These are phyloP conservation scores for Stellera chamaejasme DNA, from an alignment of 345 rosid species.

Conservation along the genomic window DNA sequence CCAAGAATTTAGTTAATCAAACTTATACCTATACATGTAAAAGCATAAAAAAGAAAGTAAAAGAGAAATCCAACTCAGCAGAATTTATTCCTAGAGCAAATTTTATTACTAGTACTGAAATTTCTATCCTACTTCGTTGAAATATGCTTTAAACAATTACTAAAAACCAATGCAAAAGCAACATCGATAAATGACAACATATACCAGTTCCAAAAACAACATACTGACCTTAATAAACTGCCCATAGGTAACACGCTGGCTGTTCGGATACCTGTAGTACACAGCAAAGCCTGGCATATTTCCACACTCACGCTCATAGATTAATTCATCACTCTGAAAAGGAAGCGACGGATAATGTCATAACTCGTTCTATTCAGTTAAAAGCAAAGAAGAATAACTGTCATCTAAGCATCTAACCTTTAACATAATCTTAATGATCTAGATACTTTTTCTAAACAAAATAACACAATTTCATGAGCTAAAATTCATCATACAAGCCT, in stretches of 20 bases:
- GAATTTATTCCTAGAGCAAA: no score
- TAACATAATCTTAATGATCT: no score
- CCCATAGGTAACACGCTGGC: constrained; percentile 96
- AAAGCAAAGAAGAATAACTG: constrained; percentile 2
- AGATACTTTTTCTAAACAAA: background rate
- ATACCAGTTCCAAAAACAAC: no score
- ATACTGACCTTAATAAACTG: constrained; percentile 86
- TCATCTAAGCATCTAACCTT: background rate
- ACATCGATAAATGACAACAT: no score
- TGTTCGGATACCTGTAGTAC: constrained; percentile 88
- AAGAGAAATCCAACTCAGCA: no score
- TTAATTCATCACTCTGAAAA: constrained; percentile 85
- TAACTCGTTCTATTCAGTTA: constrained; percentile 1
- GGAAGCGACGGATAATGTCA: constrained; percentile 10
- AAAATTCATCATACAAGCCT: background rate
- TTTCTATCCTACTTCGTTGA: no score
- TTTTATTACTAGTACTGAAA: no score
- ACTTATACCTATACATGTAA: no score
- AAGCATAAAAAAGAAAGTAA: no score
- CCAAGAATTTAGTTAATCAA: no score
- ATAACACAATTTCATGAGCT: background rate
- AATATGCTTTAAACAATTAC: no score
- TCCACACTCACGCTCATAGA: constrained; percentile 93
- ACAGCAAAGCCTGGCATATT: constrained; percentile 99
- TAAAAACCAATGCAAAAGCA: no score